Evolutionary conservation across 257 asterid species (phyloP).

Genomic region (Pogostemon cablin): DNA sequence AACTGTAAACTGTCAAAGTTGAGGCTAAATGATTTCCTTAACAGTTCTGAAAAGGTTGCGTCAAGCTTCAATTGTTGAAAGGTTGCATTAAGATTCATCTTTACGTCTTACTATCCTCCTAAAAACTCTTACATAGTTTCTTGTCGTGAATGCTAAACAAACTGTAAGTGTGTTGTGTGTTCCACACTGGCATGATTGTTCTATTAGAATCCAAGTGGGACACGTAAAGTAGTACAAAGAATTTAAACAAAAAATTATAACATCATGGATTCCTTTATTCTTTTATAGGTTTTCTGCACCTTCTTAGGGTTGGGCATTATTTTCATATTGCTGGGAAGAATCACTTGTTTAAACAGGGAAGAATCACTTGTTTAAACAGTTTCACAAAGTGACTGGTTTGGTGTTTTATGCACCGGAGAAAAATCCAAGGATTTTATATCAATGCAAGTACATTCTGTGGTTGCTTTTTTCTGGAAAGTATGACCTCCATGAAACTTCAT

Average conservation of each 20-base stretch:
- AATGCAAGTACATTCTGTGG: no score
- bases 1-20: not conserved
- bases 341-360: not conserved
- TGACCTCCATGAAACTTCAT: no score
- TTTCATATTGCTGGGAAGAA: slow-evolving; percentile 55
- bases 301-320: slow-evolving; percentile 85
- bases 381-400: no score
- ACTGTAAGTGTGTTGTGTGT: not conserved
- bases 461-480: no score
- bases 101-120: slow-evolving; percentile 48
- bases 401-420: no score
- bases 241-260: slow-evolving; percentile 19
- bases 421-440: no score
- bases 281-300: slow-evolving; percentile 82
- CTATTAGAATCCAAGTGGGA: not conserved
- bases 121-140: slow-evolving; percentile 4
- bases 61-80: slow-evolving; percentile 97
- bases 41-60: slow-evolving; percentile 87
- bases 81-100: slow-evolving; percentile 63
- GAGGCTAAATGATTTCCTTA: slow-evolving; percentile 27
- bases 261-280: slow-evolving; percentile 16
- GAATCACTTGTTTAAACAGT: no score
- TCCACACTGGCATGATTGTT: not conserved
- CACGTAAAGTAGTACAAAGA: not conserved
- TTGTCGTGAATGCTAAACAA: slow-evolving; percentile 3